phyloP scores from a whole-genome alignment of 2,329 filamentous ascomycete genomes.

The Clonostachys rosea region DNA sequence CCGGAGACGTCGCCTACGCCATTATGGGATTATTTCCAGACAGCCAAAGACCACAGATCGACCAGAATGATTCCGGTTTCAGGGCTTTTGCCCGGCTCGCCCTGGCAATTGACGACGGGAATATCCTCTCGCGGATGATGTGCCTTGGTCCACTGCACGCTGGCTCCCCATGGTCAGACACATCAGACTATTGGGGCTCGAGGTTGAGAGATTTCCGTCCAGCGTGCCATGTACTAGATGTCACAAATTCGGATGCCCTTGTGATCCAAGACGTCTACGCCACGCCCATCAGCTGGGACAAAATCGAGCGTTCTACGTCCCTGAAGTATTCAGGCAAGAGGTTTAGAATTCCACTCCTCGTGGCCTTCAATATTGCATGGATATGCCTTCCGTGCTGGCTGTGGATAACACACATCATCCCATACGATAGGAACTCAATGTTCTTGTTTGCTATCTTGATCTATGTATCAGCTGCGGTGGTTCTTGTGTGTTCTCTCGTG shows the following conservation, averaged over 20 bases:
- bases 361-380: not conserved
- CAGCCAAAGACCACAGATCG: slow-evolving; percentile 28
- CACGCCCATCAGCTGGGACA: slow-evolving; percentile 35
- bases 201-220: slow-evolving; percentile 40
- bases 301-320: slow-evolving; percentile 1
- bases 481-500: too few relatives aligned
- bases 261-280: slow-evolving; percentile 27
- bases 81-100: slow-evolving; percentile 41
- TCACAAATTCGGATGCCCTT: slow-evolving; percentile 12
- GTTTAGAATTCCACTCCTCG: not conserved
- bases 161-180: slow-evolving; percentile 28
- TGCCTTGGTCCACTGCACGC: slow-evolving; percentile 23
- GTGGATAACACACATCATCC: not conserved
- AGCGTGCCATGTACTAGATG: slow-evolving; percentile 15
- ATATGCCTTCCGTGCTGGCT: not conserved
- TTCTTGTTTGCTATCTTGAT: not conserved
- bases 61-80: slow-evolving; percentile 32
- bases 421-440: not conserved
- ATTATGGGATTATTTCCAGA: slow-evolving; percentile 34
- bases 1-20: slow-evolving; percentile 35
- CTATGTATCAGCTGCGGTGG: too few relatives aligned
- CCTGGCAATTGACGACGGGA: slow-evolving; percentile 36
- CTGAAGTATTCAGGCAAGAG: not conserved
- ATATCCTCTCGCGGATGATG: slow-evolving; percentile 36
- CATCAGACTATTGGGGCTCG: slow-evolving; percentile 29